Evolutionary conservation across 139 green algal genomes (phyloP).

Genomic region (Micractinium conductrix): DNA sequence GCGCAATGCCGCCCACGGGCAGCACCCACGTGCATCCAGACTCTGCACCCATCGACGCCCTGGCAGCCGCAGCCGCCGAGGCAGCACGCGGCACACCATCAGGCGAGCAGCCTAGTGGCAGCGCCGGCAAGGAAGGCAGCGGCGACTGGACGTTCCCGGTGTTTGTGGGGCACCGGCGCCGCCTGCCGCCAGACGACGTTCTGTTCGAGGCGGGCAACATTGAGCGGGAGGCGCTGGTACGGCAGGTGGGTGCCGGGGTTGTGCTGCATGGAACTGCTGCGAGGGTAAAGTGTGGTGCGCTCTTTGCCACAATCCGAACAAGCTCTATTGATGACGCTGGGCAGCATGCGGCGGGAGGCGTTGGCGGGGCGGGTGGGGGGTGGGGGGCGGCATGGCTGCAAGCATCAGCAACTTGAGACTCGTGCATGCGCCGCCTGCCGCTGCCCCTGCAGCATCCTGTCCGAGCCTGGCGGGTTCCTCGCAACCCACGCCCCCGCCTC

Average conservation of each 20-base stretch:
- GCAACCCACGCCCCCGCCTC: neutral
- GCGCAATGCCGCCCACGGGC: too few relatives aligned
- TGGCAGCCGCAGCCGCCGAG: neutral
- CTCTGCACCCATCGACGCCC: neutral
- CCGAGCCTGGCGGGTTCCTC: neutral
- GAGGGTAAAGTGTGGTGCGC: too few relatives aligned
- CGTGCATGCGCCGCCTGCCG: neutral
- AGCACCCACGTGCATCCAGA: too few relatives aligned
- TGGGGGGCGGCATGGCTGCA: neutral
- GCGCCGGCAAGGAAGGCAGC: neutral
- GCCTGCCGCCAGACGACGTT: slow-evolving; percentile 20
- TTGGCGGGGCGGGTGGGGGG: neutral
- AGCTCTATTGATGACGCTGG: too few relatives aligned
- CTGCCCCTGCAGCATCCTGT: neutral
- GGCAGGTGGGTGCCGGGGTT: neutral
- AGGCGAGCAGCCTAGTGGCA: neutral
- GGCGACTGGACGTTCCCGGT: slow-evolving; percentile 28
- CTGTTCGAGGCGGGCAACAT: slow-evolving; percentile 46
- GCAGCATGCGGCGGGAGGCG: too few relatives aligned
- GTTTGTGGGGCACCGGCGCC: slow-evolving; percentile 37
- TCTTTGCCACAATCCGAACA: too few relatives aligned
- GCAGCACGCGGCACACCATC: neutral
- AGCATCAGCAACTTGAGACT: neutral
- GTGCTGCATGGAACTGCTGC: neutral
- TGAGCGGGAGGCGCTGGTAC: slow-evolving; percentile 25